Conservation (phyloP, 129 eudicot species). For the Escallonia herrerae region DNA sequence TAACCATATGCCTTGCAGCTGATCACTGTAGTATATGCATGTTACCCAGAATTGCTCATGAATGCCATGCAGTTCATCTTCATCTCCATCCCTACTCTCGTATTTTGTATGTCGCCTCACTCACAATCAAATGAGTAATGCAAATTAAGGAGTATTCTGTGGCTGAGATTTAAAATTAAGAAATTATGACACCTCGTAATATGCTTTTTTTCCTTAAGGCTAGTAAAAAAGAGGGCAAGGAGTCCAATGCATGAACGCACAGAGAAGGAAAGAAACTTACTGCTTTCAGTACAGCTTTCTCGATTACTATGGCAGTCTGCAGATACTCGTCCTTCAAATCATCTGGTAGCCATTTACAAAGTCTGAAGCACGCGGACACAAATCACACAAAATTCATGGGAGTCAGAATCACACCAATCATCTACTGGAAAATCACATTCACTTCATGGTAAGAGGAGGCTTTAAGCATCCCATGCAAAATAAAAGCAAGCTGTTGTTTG, state of each 20-base stretch:
- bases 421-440: background rate
- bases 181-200: background rate
- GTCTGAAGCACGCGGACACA: constrained; percentile 34
- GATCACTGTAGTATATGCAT: no score
- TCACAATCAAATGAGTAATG: background rate
- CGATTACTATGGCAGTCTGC: constrained; percentile 46
- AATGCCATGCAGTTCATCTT: background rate
- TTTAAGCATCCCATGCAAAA: background rate
- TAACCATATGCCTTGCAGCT: background rate
- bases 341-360: constrained; percentile 67
- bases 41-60: background rate
- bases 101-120: background rate
- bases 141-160: background rate
- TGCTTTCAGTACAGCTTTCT: constrained; percentile 63
- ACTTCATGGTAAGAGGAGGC: background rate
- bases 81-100: background rate
- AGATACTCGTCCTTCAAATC: constrained; percentile 58
- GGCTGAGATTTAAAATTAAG: background rate
- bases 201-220: no score
- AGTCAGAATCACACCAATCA: background rate
- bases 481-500: background rate
- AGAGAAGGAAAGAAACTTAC: constrained; percentile 21
- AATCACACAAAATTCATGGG: background rate
- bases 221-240: no score
- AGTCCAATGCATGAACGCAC: background rate